These are phyloP conservation scores for Fusarium longipes DNA, from an alignment of 2,329 filamentous ascomycete species.

Conservation along the genomic window DNA sequence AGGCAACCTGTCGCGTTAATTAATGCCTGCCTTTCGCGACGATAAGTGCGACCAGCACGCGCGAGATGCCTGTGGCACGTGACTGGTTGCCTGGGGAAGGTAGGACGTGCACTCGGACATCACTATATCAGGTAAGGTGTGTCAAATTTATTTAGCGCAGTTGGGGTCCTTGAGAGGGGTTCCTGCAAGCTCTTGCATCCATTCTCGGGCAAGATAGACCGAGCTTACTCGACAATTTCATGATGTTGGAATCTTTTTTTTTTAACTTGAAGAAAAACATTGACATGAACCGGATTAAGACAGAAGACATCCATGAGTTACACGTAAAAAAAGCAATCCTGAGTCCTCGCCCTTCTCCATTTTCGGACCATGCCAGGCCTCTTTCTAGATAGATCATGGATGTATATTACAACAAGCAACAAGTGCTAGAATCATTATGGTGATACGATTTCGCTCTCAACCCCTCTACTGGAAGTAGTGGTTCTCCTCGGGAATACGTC, in stretches of 20 bases:
- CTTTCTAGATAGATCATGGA: constrained; percentile 47
- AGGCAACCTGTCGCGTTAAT: constrained; percentile 57
- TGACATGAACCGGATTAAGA: constrained; percentile 13
- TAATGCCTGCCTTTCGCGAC: constrained; percentile 41
- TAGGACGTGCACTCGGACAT: background rate
- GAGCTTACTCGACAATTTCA: constrained; percentile 24
- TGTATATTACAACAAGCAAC: constrained; percentile 50
- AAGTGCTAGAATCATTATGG: constrained; percentile 51
- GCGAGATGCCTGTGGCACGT: constrained; percentile 43
- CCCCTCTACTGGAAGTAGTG: constrained; percentile 39
- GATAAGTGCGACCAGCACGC: constrained; percentile 36
- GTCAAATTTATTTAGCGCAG: constrained; percentile 24
- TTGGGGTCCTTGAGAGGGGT: constrained; percentile 21
- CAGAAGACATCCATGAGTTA: constrained; percentile 39
- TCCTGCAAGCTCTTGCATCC: constrained; percentile 17
- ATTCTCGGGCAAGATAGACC: constrained; percentile 33
- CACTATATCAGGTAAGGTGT: constrained; percentile 5
- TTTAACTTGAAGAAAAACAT: background rate
- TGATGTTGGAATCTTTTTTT: constrained; percentile 1
- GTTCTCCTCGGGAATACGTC: constrained; percentile 42
- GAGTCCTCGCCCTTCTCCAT: constrained; percentile 40
- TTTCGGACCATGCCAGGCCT: constrained; percentile 42
- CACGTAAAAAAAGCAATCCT: constrained; percentile 39
- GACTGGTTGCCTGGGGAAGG: constrained; percentile 13
- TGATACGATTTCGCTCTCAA: constrained; percentile 31